These are phyloP conservation scores for Taphrina confusa DNA, from an alignment of 1,139 yeast genomes.

Conservation along the genomic window DNA sequence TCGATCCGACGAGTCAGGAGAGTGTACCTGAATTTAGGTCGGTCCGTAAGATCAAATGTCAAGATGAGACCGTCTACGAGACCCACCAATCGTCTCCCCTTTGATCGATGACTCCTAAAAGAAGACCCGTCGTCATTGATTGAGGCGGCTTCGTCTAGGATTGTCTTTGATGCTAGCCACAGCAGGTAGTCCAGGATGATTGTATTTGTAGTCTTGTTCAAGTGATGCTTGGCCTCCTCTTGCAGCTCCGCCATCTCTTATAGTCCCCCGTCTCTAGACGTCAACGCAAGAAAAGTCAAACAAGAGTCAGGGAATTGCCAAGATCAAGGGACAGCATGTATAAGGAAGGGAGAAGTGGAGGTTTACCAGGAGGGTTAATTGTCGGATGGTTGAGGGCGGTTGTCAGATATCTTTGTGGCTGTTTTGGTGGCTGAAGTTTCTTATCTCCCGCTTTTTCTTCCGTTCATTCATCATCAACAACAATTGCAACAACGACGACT, in stretches of 20 bases:
- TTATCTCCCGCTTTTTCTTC: no score
- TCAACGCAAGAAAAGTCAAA: no score
- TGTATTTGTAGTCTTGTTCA: constrained; percentile 31
- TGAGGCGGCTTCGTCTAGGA: constrained; percentile 13
- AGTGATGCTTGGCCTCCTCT: constrained; percentile 11
- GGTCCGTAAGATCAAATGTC: constrained; percentile 14
- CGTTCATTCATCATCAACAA: no score
- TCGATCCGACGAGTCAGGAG: constrained; percentile 14
- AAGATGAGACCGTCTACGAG: constrained; percentile 32
- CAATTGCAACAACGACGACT: no score
- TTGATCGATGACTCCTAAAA: background rate
- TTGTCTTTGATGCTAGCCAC: constrained; percentile 31
- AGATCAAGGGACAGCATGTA: no score
- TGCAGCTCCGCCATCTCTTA: constrained; percentile 19
- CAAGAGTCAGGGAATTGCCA: no score
- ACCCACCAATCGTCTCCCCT: constrained; percentile 30
- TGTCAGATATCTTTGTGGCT: no score
- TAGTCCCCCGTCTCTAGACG: no score
- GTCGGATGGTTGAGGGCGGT: no score
- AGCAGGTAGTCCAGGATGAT: constrained; percentile 33
- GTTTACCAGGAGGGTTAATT: no score
- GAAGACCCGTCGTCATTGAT: background rate
- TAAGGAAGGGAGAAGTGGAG: no score
- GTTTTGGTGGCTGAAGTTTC: no score
- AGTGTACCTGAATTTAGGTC: constrained; percentile 7